A percentile compares a stretch with the other conserved stretches of the same genome.
Evolutionary conservation across 768 basidiomycete genomes (phyloP).

Genomic region (Crassisporium funariophilum): DNA sequence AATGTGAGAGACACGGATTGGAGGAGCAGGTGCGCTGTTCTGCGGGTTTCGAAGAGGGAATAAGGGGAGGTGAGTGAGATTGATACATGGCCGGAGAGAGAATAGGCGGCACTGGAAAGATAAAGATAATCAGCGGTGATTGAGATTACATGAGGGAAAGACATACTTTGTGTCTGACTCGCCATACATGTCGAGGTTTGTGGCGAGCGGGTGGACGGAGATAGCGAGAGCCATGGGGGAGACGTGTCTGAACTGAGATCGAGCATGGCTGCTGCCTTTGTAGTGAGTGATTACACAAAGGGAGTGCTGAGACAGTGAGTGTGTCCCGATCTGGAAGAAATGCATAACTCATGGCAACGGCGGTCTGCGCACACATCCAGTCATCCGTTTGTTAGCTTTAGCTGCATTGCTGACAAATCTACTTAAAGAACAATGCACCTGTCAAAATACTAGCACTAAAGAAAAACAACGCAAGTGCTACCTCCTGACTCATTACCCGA

Average conservation of each 20-base stretch:
- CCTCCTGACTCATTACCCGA: too few species aligned
- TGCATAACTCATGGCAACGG: too few species aligned
- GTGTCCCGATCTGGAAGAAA: too few species aligned
- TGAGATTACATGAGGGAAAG: neutral
- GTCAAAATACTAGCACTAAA: neutral
- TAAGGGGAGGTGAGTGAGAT: slow-evolving; percentile 61
- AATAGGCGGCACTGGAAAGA: slow-evolving; percentile 72
- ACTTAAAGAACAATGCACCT: neutral
- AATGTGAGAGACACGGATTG: slow-evolving; percentile 76
- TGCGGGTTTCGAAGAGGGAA: slow-evolving; percentile 57
- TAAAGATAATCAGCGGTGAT: slow-evolving; percentile 1
- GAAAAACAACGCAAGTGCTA: slow-evolving; percentile 8
- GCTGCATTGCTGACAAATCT: too few species aligned
- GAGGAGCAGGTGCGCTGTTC: slow-evolving; percentile 54
- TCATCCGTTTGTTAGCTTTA: too few species aligned
- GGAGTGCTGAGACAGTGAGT: too few species aligned
- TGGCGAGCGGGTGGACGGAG: slow-evolving; percentile 59
- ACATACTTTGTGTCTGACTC: slow-evolving; percentile 65
- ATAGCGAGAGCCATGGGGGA: slow-evolving; percentile 67
- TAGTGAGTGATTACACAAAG: too few species aligned
- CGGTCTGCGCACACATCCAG: too few species aligned
- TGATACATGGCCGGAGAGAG: slow-evolving; percentile 80
- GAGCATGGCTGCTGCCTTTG: too few species aligned
- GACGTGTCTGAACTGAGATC: too few species aligned
- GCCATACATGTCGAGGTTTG: slow-evolving; percentile 70